Evolutionary conservation across 495 filamentous ascomycete species (phyloP), one percentile per base, ranked within the genome.

Genomic region (Penicillium crystallinum): DNA sequence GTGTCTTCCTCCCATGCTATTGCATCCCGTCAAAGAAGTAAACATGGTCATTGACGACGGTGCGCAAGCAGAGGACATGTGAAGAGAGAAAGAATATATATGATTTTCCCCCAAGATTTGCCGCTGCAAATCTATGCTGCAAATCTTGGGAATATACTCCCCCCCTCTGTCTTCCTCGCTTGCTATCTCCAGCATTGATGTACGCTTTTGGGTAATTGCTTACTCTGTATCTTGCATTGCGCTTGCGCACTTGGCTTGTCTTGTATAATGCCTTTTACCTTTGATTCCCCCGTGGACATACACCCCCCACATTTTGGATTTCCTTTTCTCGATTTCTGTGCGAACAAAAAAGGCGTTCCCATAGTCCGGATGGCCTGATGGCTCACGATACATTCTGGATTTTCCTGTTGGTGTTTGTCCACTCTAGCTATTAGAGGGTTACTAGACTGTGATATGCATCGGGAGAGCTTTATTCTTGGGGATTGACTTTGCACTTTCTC

Each of bases 11-110:
- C 87, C 86, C 12, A 88, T 96, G 87, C 75, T 98, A 46, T 66
- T 97, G 61, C 93, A 98, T 80, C 93, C 93, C 0, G 82, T 97
- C 36, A 98, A 97, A 77, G 81, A 82, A 41, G 83, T 95, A 10
- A 82, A 88, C 45, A 67, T 96, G 68, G 81, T 90, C 5, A 82
- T 89, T 35, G 88, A 90, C 39, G 70, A 73, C 21, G 71, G 69
- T 1, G 69, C 57, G 41, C 48, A 57, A 18, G 55, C 60, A 18
- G 53, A 66, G 25, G 63, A 66, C 47, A 52, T 50, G 22, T 63
- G 52, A 66, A 25, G 42, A 45, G 4, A 29, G 40, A 29, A 4
- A 25, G 7, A 17, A 3, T 43, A 29, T 43, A 19, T 30, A 43
- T 17, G 22, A 17, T 2, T 18, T 29, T 30, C 25, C 30, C 15